These are phyloP conservation scores for Phytophthora syringae DNA, from an alignment of 352 stramenopile species.

Conservation along the genomic window DNA sequence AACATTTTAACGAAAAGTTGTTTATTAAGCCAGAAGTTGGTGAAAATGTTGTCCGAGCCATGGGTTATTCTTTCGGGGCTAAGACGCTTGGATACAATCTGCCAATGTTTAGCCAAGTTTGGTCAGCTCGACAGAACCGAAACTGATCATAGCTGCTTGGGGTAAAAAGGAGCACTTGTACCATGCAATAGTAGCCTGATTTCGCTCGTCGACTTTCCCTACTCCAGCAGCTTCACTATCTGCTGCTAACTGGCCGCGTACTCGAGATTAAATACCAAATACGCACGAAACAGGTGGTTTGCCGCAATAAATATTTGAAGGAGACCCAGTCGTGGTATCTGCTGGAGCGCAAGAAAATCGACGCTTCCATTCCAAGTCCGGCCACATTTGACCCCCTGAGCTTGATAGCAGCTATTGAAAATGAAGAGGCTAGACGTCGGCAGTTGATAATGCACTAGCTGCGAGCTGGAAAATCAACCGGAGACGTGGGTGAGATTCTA, in stretches of 20 bases:
- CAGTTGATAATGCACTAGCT: background rate
- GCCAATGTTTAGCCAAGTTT: too few species aligned
- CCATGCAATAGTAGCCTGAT: conserved; percentile 8
- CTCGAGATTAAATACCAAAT: background rate
- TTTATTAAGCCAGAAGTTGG: too few species aligned
- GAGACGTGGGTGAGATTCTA: background rate
- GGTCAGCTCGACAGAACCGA: background rate
- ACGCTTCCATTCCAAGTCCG: background rate
- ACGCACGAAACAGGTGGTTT: background rate
- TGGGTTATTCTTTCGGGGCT: too few species aligned
- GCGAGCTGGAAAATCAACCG: background rate
- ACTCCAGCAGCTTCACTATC: background rate
- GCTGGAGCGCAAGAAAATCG: background rate
- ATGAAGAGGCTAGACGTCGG: background rate
- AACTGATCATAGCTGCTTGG: background rate
- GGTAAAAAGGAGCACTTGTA: background rate
- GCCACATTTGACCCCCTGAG: background rate
- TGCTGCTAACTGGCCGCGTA: background rate
- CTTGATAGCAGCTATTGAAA: background rate
- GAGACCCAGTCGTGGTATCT: background rate
- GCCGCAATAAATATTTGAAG: background rate
- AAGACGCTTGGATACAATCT: too few species aligned
- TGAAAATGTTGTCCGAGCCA: too few species aligned
- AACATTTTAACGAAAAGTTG: background rate
- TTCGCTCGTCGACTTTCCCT: conserved; percentile 1